Conservation (phyloP, 164 flowering plant species). For the Amborella trichopoda region DNA sequence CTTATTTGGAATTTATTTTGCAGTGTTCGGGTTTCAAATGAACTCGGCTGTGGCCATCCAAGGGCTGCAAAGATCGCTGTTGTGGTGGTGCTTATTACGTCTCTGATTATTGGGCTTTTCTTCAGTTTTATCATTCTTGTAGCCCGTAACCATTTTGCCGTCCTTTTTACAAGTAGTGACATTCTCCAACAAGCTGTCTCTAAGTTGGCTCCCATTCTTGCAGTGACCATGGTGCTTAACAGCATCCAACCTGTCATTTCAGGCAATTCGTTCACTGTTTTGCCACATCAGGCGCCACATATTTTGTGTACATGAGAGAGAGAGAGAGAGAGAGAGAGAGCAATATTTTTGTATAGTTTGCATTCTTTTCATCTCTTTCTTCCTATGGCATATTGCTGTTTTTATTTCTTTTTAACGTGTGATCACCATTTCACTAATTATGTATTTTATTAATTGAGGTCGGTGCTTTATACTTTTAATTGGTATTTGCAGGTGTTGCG, state of each 20-base stretch:
- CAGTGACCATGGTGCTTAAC: slow-evolving; percentile 80
- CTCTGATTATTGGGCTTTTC: slow-evolving; percentile 57
- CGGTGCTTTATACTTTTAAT: not conserved
- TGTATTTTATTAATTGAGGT: no score
- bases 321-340: no score
- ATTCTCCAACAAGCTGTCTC: slow-evolving; percentile 62
- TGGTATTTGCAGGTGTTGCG: slow-evolving; percentile 54
- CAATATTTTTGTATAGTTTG: no score
- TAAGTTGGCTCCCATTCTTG: slow-evolving; percentile 58
- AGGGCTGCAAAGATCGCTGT: slow-evolving; percentile 87
- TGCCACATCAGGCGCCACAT: no score
- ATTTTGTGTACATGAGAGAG: no score
- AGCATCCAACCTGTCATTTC: slow-evolving; percentile 92
- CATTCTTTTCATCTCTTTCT: no score
- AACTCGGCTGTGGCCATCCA: slow-evolving; percentile 83
- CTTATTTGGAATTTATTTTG: no score
- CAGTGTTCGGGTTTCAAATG: slow-evolving; percentile 85
- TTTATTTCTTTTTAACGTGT: no score
- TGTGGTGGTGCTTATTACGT: slow-evolving; percentile 34
- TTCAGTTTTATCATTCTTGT: slow-evolving; percentile 35
- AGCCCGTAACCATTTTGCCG: slow-evolving; percentile 42
- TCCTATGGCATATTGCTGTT: no score
- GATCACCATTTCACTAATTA: no score
- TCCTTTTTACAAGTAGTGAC: slow-evolving; percentile 55
- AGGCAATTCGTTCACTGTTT: slow-evolving; percentile 29